Percentiles rank a stretch among this genome's conserved stretches.
These are phyloP conservation scores for Cytidiella melzeri DNA, from an alignment of 768 basidiomycete species.

Conservation along the genomic window DNA sequence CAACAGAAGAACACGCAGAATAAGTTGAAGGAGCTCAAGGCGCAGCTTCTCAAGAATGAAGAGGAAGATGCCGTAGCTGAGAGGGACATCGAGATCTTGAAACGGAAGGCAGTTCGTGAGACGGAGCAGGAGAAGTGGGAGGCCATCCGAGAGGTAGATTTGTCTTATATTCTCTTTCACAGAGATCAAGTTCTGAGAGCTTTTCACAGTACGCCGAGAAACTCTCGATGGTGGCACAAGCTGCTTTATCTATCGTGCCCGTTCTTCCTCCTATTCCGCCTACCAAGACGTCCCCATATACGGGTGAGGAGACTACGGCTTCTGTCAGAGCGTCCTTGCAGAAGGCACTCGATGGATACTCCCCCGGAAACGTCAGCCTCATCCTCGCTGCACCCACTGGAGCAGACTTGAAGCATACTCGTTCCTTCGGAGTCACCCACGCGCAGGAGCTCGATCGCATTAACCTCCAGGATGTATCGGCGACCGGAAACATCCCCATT, in stretches of 20 bases:
- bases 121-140: conserved; percentile 78
- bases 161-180: neutral
- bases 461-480: conserved; percentile 25
- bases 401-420: conserved; percentile 64
- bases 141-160: conserved; percentile 67
- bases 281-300: conserved; percentile 46
- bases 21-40: conserved; percentile 63
- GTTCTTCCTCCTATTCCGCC: conserved; percentile 70
- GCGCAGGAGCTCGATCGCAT: conserved; percentile 65
- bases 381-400: conserved; percentile 35
- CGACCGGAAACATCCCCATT: conserved; percentile 30
- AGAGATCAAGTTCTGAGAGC: neutral
- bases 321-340: conserved; percentile 70
- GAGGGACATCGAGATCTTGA: conserved; percentile 63
- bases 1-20: conserved; percentile 59
- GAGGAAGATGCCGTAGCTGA: conserved; percentile 59
- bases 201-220: conserved; percentile 71
- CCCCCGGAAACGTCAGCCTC: conserved; percentile 56
- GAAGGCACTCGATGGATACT: conserved; percentile 72
- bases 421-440: conserved; percentile 82
- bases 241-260: conserved; percentile 52
- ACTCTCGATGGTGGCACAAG: conserved; percentile 66
- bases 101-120: conserved; percentile 70
- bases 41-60: conserved; percentile 62
- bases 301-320: conserved; percentile 56